Percentiles rank a stretch among this genome's conserved stretches.
phyloP scores from a whole-genome alignment of 768 basidiomycete species.

The Naganishia kalamii region DNA sequence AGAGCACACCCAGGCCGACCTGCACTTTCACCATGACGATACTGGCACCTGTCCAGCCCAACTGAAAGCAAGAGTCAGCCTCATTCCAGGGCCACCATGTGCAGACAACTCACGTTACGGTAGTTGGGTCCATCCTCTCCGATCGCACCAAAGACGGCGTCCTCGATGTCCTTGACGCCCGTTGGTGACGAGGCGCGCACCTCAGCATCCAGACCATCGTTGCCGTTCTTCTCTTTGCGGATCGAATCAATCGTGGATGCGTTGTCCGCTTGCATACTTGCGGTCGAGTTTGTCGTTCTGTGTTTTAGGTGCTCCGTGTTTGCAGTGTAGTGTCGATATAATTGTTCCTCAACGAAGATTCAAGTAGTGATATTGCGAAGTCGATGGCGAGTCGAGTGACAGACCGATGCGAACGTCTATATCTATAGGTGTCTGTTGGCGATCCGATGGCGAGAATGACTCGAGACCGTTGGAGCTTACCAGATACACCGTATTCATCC shows the following conservation, averaged over 20 bases:
- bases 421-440: too few species aligned
- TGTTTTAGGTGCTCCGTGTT: background rate
- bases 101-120: slow-evolving; percentile 8
- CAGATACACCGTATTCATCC: too few species aligned
- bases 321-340: background rate
- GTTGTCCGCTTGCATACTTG: slow-evolving; percentile 8
- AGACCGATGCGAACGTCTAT: too few species aligned
- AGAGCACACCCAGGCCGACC: slow-evolving; percentile 38
- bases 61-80: background rate
- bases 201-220: background rate
- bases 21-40: slow-evolving; percentile 37
- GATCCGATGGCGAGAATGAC: too few species aligned
- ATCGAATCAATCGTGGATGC: slow-evolving; percentile 6
- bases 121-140: slow-evolving; percentile 18
- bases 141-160: slow-evolving; percentile 14
- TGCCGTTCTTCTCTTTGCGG: background rate
- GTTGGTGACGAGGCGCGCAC: background rate
- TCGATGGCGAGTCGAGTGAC: too few species aligned
- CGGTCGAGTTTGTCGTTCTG: too few species aligned
- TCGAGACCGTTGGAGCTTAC: too few species aligned
- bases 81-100: background rate
- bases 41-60: slow-evolving; percentile 32
- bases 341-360: background rate
- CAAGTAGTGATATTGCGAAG: too few species aligned
- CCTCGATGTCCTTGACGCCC: slow-evolving; percentile 14